Conservation (phyloP, 345 rosid genomes). For the Arabidopsis suecica region DNA sequence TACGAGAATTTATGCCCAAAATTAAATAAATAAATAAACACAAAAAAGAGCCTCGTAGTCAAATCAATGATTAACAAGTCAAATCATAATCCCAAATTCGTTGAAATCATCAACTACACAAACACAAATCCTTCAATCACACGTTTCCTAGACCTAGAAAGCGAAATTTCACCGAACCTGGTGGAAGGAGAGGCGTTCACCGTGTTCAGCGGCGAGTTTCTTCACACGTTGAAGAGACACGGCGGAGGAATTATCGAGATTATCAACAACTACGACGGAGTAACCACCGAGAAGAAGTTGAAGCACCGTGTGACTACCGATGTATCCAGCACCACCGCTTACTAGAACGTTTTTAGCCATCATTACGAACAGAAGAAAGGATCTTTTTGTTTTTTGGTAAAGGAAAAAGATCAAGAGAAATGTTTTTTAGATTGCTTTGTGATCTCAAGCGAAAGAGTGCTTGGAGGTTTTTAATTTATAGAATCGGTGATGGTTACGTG, state of each 20-base stretch:
- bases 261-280: conserved; percentile 72
- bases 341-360: conserved; percentile 67
- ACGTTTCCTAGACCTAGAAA: conserved; percentile 16
- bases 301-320: conserved; percentile 94
- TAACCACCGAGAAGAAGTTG: conserved; percentile 75
- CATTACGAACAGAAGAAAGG: neutral
- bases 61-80: conserved; percentile 30
- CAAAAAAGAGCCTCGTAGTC: conserved; percentile 10
- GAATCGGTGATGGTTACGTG: conserved; percentile 33
- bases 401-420: neutral
- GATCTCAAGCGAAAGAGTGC: conserved; percentile 22
- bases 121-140: conserved; percentile 7
- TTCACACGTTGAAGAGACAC: conserved; percentile 61
- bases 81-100: conserved; percentile 24
- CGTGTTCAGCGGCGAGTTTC: conserved; percentile 65
- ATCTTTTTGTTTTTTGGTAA: neutral
- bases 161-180: conserved; percentile 53
- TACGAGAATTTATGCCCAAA: neutral
- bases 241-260: conserved; percentile 75
- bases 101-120: neutral
- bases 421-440: conserved; percentile 23
- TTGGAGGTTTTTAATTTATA: conserved; percentile 7
- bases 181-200: conserved; percentile 61
- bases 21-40: neutral
- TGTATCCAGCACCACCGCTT: conserved; percentile 96